A percentile compares a stretch with the other conserved stretches of the same genome.
phyloP scores from a whole-genome alignment of 2,329 filamentous ascomycete species.

The Diaporthe sp. region DNA sequence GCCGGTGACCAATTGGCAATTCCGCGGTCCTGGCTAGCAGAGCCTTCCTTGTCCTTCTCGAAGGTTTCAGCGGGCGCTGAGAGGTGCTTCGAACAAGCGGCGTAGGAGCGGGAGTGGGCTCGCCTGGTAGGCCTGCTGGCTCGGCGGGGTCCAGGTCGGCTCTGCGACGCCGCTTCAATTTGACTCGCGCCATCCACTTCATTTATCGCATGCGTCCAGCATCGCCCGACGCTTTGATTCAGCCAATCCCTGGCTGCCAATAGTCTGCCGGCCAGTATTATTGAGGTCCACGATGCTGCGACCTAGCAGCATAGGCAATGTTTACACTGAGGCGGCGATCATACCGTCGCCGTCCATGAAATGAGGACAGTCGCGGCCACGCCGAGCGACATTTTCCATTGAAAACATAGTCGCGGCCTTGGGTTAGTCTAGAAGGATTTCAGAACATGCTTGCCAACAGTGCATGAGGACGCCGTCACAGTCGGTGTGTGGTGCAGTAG shows the following conservation, averaged over 20 bases:
- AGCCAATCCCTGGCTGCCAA: slow-evolving; percentile 40
- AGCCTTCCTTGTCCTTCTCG: slow-evolving; percentile 41
- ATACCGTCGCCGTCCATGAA: slow-evolving; percentile 31
- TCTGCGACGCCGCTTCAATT: slow-evolving; percentile 41
- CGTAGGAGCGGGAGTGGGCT: slow-evolving; percentile 32
- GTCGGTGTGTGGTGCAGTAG: slow-evolving; percentile 23
- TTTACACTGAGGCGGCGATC: slow-evolving; percentile 36
- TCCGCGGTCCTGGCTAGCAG: slow-evolving; percentile 41
- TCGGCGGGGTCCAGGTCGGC: slow-evolving; percentile 37
- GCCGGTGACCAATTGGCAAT: slow-evolving; percentile 41
- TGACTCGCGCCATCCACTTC: slow-evolving; percentile 38
- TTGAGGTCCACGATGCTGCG: slow-evolving; percentile 38
- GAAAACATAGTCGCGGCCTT: background rate
- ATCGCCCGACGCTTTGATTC: slow-evolving; percentile 38
- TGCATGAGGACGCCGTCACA: background rate
- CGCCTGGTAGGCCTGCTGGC: slow-evolving; percentile 34
- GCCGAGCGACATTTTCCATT: slow-evolving; percentile 30
- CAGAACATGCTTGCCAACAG: slow-evolving; percentile 17
- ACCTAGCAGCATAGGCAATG: slow-evolving; percentile 34
- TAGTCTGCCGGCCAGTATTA: slow-evolving; percentile 30
- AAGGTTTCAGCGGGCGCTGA: slow-evolving; percentile 42
- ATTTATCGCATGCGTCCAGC: slow-evolving; percentile 39
- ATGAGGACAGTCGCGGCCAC: slow-evolving; percentile 37
- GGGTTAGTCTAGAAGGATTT: slow-evolving; percentile 17
- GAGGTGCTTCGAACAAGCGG: slow-evolving; percentile 38